These are phyloP conservation scores for Globisporangium echinulatum DNA, from an alignment of 352 stramenopile genomes.

Conservation along the genomic window DNA sequence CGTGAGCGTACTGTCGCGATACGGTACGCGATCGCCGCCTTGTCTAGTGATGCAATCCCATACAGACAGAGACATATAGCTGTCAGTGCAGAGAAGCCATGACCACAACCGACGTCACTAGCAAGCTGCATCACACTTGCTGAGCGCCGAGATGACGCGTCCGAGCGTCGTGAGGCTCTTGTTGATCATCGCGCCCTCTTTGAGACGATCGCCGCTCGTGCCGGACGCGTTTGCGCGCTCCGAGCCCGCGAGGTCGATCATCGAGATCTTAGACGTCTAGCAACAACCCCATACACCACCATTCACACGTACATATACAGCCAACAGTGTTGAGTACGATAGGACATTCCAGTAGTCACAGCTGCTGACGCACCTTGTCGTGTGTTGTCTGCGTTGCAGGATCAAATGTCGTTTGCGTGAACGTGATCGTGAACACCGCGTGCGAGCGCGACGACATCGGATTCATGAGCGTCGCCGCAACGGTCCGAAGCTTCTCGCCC, in stretches of 20 bases:
- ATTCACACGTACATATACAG: neutral
- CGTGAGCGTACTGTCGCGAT: constrained; percentile 81
- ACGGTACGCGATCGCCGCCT: constrained; percentile 61
- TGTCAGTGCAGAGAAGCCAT: neutral
- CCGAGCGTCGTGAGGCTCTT: constrained; percentile 88
- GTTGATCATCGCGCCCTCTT: constrained; percentile 92
- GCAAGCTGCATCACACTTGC: constrained; percentile 30
- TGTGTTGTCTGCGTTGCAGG: constrained; percentile 42
- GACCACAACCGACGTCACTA: neutral
- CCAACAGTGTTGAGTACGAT: neutral
- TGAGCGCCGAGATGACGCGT: constrained; percentile 81
- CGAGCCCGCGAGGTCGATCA: constrained; percentile 82
- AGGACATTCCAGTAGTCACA: too few species aligned
- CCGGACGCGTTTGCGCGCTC: constrained; percentile 76
- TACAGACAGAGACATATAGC: neutral
- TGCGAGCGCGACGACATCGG: constrained; percentile 93
- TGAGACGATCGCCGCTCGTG: constrained; percentile 82
- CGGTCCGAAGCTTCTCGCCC: constrained; percentile 93
- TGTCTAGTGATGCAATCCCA: constrained; percentile 17
- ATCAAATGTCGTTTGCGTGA: constrained; percentile 76
- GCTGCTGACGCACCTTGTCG: constrained; percentile 40
- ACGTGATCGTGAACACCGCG: constrained; percentile 95
- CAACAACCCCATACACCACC: neutral
- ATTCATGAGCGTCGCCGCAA: constrained; percentile 97
- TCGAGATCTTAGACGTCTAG: constrained; percentile 79